These are phyloP conservation scores for Simplicillium sp. DNA, from an alignment of 2,329 filamentous ascomycete genomes.

Conservation along the genomic window DNA sequence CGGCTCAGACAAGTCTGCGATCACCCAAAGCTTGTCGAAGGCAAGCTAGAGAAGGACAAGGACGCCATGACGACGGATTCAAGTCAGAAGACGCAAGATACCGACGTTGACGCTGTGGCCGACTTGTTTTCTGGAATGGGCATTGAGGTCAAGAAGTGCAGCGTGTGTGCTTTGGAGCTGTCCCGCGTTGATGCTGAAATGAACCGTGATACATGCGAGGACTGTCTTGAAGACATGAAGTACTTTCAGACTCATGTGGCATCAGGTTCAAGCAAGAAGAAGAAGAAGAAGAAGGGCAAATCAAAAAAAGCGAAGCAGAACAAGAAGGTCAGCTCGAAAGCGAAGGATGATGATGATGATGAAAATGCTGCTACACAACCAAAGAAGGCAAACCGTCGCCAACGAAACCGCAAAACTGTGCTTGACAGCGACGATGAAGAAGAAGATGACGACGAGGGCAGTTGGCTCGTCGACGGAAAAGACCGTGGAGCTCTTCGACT, in stretches of 20 bases:
- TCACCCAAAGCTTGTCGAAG: slow-evolving; percentile 79
- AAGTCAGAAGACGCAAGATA: slow-evolving; percentile 38
- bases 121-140: slow-evolving; percentile 80
- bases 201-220: slow-evolving; percentile 51
- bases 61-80: slow-evolving; percentile 66
- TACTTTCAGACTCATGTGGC: slow-evolving; percentile 31
- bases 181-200: slow-evolving; percentile 33
- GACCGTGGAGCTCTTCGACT: slow-evolving; percentile 52
- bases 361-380: slow-evolving; percentile 12
- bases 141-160: slow-evolving; percentile 68
- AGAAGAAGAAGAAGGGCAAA: slow-evolving; percentile 29
- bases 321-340: slow-evolving; percentile 12
- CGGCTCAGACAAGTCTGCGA: slow-evolving; percentile 90
- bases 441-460: slow-evolving; percentile 60
- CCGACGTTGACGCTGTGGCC: slow-evolving; percentile 73
- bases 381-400: slow-evolving; percentile 18
- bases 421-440: slow-evolving; percentile 60
- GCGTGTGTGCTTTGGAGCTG: slow-evolving; percentile 69
- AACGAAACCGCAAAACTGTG: slow-evolving; percentile 45
- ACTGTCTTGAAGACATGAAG: slow-evolving; percentile 68
- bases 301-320: slow-evolving; percentile 15
- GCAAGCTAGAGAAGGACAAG: slow-evolving; percentile 77
- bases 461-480: slow-evolving; percentile 69
- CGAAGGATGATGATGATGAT: slow-evolving; percentile 1
- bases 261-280: slow-evolving; percentile 27